Base-by-base conservation (phyloP, 2,329 filamentous ascomycete species). In the Nemania bipapillata region DNA sequence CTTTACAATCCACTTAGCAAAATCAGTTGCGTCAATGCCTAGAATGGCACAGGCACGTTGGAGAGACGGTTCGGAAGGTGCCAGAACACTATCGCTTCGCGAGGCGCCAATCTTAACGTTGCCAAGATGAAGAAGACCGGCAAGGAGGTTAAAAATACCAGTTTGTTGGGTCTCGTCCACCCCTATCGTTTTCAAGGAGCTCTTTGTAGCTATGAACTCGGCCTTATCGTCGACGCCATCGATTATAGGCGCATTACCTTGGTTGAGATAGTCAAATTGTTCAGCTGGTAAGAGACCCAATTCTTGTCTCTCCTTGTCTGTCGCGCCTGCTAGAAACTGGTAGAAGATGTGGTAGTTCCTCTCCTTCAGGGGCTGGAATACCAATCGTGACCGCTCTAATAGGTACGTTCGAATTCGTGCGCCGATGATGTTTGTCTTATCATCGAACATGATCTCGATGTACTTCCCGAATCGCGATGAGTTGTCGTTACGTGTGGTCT, bases 261-360 rank as follows among this genome's bases (percentile, higher is more conserved):
- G 96, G 79, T 97, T 99, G 71, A 98, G 86, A 80, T 97, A 99
- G 77, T 96, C 93, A 75, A 96, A 99, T 75, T 97, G 90, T 77
- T 98, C 94, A 53, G 96, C 88, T 0, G 94, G 88, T 52, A 94
- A 83, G 69, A 99, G 83, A 50, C 90, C 89, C 67, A 97, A 86
- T 74, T 95, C 91, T 78, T 95, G 87, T 57, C 90, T 90, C 81
- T 97, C 91, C 71, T 89, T 86, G 35, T 97, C 92, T 1, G 92
- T 90, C n/a, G 94, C 92, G 79, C 96, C 96, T 57, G 94, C 94
- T 53, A 97, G 90, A 59, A 99, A 87, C 81, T 99, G 96, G 81
- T 99, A 99, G 83, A 99, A 99, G 76, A 99, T 95, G 81, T 99
- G 96, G 83, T 99, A 99, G 81, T 99, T 99, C 74, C 96, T 89